Evolutionary conservation across 495 filamentous ascomycete species (phyloP), one percentile per base, ranked within the genome.

Genomic region (Elaphomyces granulatus): DNA sequence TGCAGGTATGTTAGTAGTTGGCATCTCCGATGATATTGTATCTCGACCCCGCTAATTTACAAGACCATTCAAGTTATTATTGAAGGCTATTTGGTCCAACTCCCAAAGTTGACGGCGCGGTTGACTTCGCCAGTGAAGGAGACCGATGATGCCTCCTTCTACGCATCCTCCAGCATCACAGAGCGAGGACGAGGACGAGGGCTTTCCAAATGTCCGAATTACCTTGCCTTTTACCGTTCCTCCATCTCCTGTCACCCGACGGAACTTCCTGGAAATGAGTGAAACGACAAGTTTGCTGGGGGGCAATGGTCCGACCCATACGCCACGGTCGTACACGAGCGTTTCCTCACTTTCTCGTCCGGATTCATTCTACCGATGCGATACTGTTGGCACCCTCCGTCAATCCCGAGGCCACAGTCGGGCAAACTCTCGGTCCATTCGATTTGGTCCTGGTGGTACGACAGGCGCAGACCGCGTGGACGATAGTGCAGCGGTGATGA

Each of bases 361-460:
- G 4, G 59, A 68, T 14, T 17, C 31, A 1, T 51, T 48, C 3
- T 48, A 60, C 14, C 44, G 60, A 34, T 52, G 62, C 20, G 52
- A 53, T 15, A 45, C 60, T 35, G 43, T 54, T 0, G 59, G 59
- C 3, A 71, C 65, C 36, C 40, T 73, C n/a, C 66, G 69, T 41
- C 63, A 64, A 19, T 60, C 57, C 18, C 71, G 75, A 30, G 69
- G 81, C 46, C 81, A 83, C 51, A 78, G 70, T 47, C 74, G 81
- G 20, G 67, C 70, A 8, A 75, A 71, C 45, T 86, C 81, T 12
- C 74, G 68, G 60, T 63, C 65, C 16, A 51, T 59, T 14, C 70
- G 71, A 3, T 55, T 82, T n/a, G 60, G 52, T 38, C 41, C 68
- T 58, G 47, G 51, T 39, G 43, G 52, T 38, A 45, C 51, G 42